Percentiles rank a stretch among this genome's conserved stretches.
phyloP scores from a whole-genome alignment of 2,329 filamentous ascomycete genomes.

The Knufia petricola region DNA sequence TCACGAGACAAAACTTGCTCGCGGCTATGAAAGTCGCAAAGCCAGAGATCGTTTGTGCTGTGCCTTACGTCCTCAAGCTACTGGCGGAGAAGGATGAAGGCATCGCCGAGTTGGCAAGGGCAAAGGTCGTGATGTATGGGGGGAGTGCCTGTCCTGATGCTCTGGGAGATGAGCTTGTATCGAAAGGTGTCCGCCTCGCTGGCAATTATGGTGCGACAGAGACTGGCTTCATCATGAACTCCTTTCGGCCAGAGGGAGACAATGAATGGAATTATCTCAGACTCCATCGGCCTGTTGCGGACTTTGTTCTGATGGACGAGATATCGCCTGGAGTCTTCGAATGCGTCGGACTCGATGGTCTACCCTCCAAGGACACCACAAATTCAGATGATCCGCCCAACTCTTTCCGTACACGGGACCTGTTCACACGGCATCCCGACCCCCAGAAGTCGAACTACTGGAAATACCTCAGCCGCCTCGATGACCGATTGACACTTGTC shows the following conservation, averaged over 20 bases:
- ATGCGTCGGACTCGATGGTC: slow-evolving; percentile 44
- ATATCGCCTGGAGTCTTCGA: slow-evolving; percentile 37
- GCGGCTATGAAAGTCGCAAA: slow-evolving; percentile 34
- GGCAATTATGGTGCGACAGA: slow-evolving; percentile 57
- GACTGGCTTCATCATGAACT: slow-evolving; percentile 56
- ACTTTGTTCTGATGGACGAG: slow-evolving; percentile 40
- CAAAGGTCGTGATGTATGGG: slow-evolving; percentile 52
- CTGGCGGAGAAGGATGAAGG: slow-evolving; percentile 50
- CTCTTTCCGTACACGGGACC: slow-evolving; percentile 52
- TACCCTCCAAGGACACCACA: slow-evolving; percentile 49
- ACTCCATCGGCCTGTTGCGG: slow-evolving; percentile 29
- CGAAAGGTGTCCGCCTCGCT: slow-evolving; percentile 44
- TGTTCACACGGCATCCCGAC: slow-evolving; percentile 47
- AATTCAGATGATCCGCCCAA: slow-evolving; percentile 45
- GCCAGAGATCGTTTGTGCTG: slow-evolving; percentile 49
- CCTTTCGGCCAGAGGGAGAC: slow-evolving; percentile 46
- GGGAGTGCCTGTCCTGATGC: slow-evolving; percentile 47
- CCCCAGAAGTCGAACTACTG: slow-evolving; percentile 42
- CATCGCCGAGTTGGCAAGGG: slow-evolving; percentile 36
- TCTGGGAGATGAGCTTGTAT: slow-evolving; percentile 45
- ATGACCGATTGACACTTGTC: slow-evolving; percentile 51
- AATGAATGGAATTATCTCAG: slow-evolving; percentile 52
- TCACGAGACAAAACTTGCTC: slow-evolving; percentile 43
- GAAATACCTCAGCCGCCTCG: slow-evolving; percentile 52
- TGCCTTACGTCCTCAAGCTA: slow-evolving; percentile 54